Percentiles rank a stretch among this genome's conserved stretches.
These are phyloP conservation scores for Globisporangium middletonii DNA, from an alignment of 352 stramenopile species.

Conservation along the genomic window DNA sequence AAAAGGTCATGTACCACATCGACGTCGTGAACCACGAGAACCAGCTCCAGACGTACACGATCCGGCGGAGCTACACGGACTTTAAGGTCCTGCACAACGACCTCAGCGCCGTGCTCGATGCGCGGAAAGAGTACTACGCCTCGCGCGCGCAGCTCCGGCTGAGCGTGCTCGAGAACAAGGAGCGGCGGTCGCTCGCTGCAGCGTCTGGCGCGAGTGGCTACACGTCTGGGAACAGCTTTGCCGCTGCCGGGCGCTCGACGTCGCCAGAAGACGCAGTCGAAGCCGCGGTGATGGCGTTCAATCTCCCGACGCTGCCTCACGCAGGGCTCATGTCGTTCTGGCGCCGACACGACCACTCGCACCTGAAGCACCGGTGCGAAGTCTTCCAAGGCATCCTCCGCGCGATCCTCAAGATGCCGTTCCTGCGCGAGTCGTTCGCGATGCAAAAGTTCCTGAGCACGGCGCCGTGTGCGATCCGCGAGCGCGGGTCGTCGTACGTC, in stretches of 20 bases:
- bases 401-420: constrained; percentile 26
- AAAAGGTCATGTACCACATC: constrained; percentile 87
- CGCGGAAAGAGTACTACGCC: constrained; percentile 47
- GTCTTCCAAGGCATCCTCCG: constrained; percentile 70
- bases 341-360: constrained; percentile 70
- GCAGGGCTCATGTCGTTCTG: constrained; percentile 75
- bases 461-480: constrained; percentile 38
- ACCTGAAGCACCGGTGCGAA: constrained; percentile 63
- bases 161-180: constrained; percentile 11
- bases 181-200: constrained; percentile 4
- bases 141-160: constrained; percentile 10
- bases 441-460: constrained; percentile 56
- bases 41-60: constrained; percentile 80
- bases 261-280: constrained; percentile 37
- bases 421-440: constrained; percentile 29
- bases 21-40: constrained; percentile 69
- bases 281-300: constrained; percentile 50
- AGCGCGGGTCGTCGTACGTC: constrained; percentile 77
- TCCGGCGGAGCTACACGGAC: constrained; percentile 78
- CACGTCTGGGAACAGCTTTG: neutral
- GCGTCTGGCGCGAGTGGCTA: constrained; percentile 10
- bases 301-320: constrained; percentile 59
- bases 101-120: constrained; percentile 62
- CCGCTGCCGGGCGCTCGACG: neutral
- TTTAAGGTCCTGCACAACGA: constrained; percentile 75